phyloP scores from a whole-genome alignment of 352 stramenopile species.

The Pythium folliculosum region DNA sequence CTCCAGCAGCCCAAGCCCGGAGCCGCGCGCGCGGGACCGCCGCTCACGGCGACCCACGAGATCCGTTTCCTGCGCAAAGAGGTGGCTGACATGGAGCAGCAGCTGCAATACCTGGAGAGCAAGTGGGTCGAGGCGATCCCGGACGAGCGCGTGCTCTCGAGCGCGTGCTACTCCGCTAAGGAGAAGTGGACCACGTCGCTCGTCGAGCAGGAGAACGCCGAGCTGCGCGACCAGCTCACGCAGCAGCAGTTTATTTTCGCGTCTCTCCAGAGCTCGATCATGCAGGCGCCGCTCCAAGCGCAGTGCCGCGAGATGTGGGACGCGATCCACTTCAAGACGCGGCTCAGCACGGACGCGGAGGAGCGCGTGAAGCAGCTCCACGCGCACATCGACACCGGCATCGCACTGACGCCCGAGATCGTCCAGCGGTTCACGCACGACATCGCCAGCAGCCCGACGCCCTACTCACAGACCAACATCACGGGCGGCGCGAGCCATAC shows the following conservation, averaged over 20 bases:
- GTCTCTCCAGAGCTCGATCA: conserved; percentile 54
- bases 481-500: conserved; percentile 50
- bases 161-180: conserved; percentile 50
- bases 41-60: conserved; percentile 41
- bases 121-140: conserved; percentile 50
- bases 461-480: conserved; percentile 63
- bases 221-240: conserved; percentile 57
- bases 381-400: conserved; percentile 35
- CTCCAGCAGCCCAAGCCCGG: conserved; percentile 21
- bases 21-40: conserved; percentile 5
- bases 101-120: conserved; percentile 41
- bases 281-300: conserved; percentile 52
- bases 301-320: conserved; percentile 55
- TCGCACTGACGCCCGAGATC: conserved; percentile 39
- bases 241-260: conserved; percentile 70
- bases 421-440: conserved; percentile 40
- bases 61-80: conserved; percentile 52
- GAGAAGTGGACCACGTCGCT: conserved; percentile 54
- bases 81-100: conserved; percentile 39
- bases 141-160: conserved; percentile 33
- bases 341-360: conserved; percentile 17
- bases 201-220: conserved; percentile 49
- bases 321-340: conserved; percentile 41
- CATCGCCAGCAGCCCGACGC: conserved; percentile 38
- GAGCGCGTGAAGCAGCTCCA: conserved; percentile 42